Base-by-base conservation (phyloP, 441 rosid genomes). In the Bocquillonia castaneifolia region DNA sequence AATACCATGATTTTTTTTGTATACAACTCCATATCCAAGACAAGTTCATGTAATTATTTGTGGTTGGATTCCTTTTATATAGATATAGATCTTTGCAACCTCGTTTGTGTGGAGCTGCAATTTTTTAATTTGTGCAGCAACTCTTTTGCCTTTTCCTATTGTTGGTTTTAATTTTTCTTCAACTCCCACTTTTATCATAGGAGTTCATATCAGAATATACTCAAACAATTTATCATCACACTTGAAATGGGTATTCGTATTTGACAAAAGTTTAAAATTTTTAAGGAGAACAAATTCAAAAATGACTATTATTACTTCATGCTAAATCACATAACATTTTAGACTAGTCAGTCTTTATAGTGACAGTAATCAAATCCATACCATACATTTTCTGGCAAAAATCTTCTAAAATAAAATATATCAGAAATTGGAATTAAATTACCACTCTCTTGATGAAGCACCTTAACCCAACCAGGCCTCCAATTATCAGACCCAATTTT, bases 401-500 rank as follows among this genome's bases (percentile, higher is more conserved):
- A 75, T 44, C 36, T 52, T 42, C 74, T 74, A 26, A 32, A 29
- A 32, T 45, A 74, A 57, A 60, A 36, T 20, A 58, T 29, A 55
- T 59, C 42, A 60, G 78, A 48, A 63, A 48, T 18, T 12, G 52
- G 78, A 53, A 47, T 59, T 15, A 28, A 63, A 53, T 48, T 28
- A 20, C 34, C 31, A 20, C 52, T 36, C 25, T 52, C 47, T 23
- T 45, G 54, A 36, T 25, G 64, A 20, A 68, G 69, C 37, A 64
- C 70, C 61, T 64, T 63, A 12, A n/a, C 65, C 72, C 69, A 68
- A 6, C 72, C 72, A 0, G 72, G 69, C 53, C 77, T 73, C 69
- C 65, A 68, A 44, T 55, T 69, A 50, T 63, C 66, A 17, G 69
- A 58, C 1, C 45, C 77, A 52, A 64, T 64, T 50, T 65, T 69